Conservation (phyloP, 1,139 yeast genomes). For the Yarrowia galli region DNA sequence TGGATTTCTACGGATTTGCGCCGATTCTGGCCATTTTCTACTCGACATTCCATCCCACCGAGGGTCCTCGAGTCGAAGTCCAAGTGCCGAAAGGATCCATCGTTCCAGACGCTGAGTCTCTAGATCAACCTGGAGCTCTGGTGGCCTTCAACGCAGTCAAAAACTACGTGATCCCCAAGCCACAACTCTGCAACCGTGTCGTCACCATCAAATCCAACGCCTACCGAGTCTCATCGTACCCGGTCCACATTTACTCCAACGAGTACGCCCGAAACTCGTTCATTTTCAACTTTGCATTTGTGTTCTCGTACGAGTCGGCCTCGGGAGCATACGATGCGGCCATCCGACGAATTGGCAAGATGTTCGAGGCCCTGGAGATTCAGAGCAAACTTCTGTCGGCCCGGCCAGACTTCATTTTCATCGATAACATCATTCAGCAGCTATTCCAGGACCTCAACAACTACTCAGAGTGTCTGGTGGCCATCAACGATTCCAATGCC, state of each 20-base stretch:
- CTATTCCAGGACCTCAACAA: slow-evolving; percentile 91
- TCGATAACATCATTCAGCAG: slow-evolving; percentile 84
- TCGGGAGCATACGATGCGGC: slow-evolving; percentile 87
- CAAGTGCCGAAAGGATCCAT: slow-evolving; percentile 80
- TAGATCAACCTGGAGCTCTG: slow-evolving; percentile 56
- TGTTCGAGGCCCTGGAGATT: slow-evolving; percentile 91
- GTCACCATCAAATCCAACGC: slow-evolving; percentile 75
- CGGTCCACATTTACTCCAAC: slow-evolving; percentile 77
- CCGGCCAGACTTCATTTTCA: slow-evolving; percentile 55
- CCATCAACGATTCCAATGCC: slow-evolving; percentile 86
- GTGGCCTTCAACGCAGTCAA: slow-evolving; percentile 86
- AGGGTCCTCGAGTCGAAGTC: slow-evolving; percentile 91
- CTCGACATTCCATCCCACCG: slow-evolving; percentile 92
- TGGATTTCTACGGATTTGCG: slow-evolving; percentile 63
- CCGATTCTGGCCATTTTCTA: slow-evolving; percentile 89
- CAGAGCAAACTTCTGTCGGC: slow-evolving; percentile 77
- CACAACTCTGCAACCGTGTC: slow-evolving; percentile 83
- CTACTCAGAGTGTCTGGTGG: slow-evolving; percentile 94
- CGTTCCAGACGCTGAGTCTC: slow-evolving; percentile 51
- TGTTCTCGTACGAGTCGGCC: slow-evolving; percentile 82
- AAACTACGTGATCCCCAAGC: slow-evolving; percentile 92
- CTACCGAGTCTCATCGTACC: slow-evolving; percentile 84
- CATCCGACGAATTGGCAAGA: slow-evolving; percentile 79
- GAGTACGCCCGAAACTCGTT: slow-evolving; percentile 89
- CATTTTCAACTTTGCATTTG: slow-evolving; percentile 91